A percentile compares a stretch with the other conserved stretches of the same genome.
Conservation (phyloP, 352 stramenopile species). For the Pythium graminicola region DNA sequence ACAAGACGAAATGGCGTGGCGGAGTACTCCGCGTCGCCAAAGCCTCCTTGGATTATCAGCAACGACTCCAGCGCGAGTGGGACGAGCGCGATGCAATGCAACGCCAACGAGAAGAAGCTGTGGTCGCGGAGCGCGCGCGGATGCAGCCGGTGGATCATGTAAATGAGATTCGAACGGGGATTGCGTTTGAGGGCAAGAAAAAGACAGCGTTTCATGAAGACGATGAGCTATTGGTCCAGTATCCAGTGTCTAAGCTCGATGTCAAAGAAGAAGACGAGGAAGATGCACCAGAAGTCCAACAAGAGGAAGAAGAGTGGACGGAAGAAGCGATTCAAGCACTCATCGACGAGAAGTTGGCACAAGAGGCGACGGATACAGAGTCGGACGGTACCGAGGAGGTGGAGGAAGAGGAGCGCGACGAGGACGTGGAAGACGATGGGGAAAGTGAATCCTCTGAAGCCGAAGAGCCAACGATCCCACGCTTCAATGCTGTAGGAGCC, state of each 20-base stretch:
- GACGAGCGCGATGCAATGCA: constrained; percentile 12
- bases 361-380: constrained; percentile 2
- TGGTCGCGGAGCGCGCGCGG: constrained; percentile 1
- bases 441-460: constrained; percentile 3
- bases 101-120: constrained; percentile 4
- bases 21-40: constrained; percentile 48
- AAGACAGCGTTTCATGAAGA: constrained; percentile 24
- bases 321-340: constrained; percentile 13
- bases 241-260: constrained; percentile 6
- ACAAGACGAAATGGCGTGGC: constrained; percentile 71
- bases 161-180: constrained; percentile 17
- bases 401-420: background rate
- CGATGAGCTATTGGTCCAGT: background rate
- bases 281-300: constrained; percentile 5
- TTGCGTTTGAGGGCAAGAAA: constrained; percentile 26
- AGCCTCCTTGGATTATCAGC: constrained; percentile 45
- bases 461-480: too few species aligned
- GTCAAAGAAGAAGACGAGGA: constrained; percentile 11
- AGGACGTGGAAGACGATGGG: background rate
- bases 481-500: too few species aligned
- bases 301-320: constrained; percentile 19
- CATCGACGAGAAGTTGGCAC: background rate
- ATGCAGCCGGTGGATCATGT: background rate
- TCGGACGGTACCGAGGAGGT: constrained; percentile 18
- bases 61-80: constrained; percentile 40